A percentile compares a stretch with the other conserved stretches of the same genome.
These are phyloP conservation scores for Zymoseptoria tritici DNA, from an alignment of 2,329 filamentous ascomycete genomes.

Conservation along the genomic window DNA sequence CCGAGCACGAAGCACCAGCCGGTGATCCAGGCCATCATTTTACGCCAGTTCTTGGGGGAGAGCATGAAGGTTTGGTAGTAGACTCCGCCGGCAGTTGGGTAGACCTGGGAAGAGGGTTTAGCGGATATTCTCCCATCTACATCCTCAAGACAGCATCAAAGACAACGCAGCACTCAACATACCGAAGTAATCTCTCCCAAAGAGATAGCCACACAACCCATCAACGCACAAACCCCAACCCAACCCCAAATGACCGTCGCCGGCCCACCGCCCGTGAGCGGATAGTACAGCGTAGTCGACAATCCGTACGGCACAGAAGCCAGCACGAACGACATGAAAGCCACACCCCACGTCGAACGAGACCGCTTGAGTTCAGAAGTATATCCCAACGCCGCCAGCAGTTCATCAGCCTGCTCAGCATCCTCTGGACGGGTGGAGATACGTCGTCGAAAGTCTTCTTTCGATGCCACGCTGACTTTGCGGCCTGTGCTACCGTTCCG, in stretches of 20 bases:
- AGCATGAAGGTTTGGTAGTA: constrained; percentile 77
- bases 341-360: constrained; percentile 60
- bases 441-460: background rate
- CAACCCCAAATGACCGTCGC: constrained; percentile 68
- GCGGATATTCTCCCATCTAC: background rate
- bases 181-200: constrained; percentile 66
- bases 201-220: constrained; percentile 62
- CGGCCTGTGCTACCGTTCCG: background rate
- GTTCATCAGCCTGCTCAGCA: constrained; percentile 48
- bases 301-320: constrained; percentile 69
- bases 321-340: constrained; percentile 70
- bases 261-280: constrained; percentile 58
- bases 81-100: constrained; percentile 55
- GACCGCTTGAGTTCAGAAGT: constrained; percentile 57
- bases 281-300: constrained; percentile 62
- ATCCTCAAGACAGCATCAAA: background rate
- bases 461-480: background rate
- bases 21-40: constrained; percentile 61
- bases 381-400: constrained; percentile 59
- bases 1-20: constrained; percentile 72
- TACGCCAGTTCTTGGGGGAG: constrained; percentile 52
- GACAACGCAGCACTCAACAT: constrained; percentile 5
- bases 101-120: constrained; percentile 16
- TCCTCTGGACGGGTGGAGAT: background rate
- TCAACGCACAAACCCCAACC: constrained; percentile 60